A percentile compares a stretch with the other conserved stretches of the same genome.
phyloP scores from a whole-genome alignment of 192 early-diverging fungal genomes.

The Coemansia sp. region DNA sequence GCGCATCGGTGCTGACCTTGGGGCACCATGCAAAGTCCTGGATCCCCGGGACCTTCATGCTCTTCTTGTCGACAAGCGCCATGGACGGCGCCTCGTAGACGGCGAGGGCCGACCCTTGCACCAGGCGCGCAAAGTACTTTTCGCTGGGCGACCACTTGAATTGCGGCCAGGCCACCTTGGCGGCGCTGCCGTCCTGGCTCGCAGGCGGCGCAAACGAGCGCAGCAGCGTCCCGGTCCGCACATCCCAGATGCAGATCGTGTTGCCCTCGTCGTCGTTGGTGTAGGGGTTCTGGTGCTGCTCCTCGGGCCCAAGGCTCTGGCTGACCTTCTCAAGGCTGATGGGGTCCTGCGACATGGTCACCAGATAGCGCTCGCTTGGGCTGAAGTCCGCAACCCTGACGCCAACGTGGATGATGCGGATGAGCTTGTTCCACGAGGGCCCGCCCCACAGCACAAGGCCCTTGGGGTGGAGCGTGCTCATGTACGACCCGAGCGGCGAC shows the following conservation, averaged over 20 bases:
- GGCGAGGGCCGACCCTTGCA: slow-evolving; percentile 71
- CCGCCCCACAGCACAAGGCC: slow-evolving; percentile 98
- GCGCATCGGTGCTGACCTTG: slow-evolving; percentile 36
- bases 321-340: slow-evolving; percentile 63
- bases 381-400: slow-evolving; percentile 92
- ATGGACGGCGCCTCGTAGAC: slow-evolving; percentile 95
- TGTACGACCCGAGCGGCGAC: slow-evolving; percentile 93
- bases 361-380: slow-evolving; percentile 92
- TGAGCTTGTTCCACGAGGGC: slow-evolving; percentile 85
- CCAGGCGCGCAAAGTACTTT: slow-evolving; percentile 91
- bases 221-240: slow-evolving; percentile 79
- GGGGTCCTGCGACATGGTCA: slow-evolving; percentile 89
- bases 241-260: slow-evolving; percentile 88
- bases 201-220: slow-evolving; percentile 78
- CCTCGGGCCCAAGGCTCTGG: slow-evolving; percentile 55
- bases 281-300: slow-evolving; percentile 70
- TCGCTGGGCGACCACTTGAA: slow-evolving; percentile 98
- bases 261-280: slow-evolving; percentile 72
- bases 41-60: slow-evolving; percentile 80
- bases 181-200: slow-evolving; percentile 55
- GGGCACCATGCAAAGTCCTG: slow-evolving; percentile 81
- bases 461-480: slow-evolving; percentile 91
- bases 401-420: slow-evolving; percentile 88
- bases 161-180: slow-evolving; percentile 77
- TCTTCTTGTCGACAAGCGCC: slow-evolving; percentile 93